phyloP scores from a whole-genome alignment of 2,329 filamentous ascomycete genomes.

The Emmonsiellopsis sp. region DNA sequence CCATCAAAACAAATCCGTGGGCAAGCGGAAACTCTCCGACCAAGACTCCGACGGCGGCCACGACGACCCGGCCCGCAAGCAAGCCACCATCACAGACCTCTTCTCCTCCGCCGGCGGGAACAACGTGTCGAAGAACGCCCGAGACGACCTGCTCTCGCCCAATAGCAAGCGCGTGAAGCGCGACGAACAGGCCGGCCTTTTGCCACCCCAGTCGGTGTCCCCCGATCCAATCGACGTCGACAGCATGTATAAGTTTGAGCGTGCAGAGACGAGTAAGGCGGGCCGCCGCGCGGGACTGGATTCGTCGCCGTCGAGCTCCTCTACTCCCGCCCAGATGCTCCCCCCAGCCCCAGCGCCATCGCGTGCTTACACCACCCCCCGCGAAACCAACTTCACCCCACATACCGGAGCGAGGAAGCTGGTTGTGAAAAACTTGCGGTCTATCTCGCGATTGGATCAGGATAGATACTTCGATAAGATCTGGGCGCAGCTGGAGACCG shows the following conservation, averaged over 20 bases:
- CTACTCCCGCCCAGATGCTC: background rate
- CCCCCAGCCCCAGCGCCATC: constrained; percentile 12
- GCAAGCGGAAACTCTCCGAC: constrained; percentile 29
- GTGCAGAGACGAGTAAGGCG: constrained; percentile 22
- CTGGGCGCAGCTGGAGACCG: constrained; percentile 63
- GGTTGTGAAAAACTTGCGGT: constrained; percentile 84
- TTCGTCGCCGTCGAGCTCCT: constrained; percentile 16
- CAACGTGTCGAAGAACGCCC: constrained; percentile 12
- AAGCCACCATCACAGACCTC: constrained; percentile 36
- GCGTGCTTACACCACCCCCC: constrained; percentile 21
- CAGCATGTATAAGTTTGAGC: constrained; percentile 47
- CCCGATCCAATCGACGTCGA: constrained; percentile 23
- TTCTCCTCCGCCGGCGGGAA: constrained; percentile 25
- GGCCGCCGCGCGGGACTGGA: constrained; percentile 24
- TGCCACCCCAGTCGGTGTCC: background rate
- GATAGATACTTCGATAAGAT: constrained; percentile 69
- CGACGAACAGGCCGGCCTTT: background rate
- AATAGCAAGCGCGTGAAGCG: constrained; percentile 29
- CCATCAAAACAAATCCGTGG: constrained; percentile 24
- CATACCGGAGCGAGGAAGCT: constrained; percentile 73
- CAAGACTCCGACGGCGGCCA: constrained; percentile 20
- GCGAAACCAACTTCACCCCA: constrained; percentile 53
- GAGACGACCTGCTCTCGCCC: constrained; percentile 20
- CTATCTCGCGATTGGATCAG: constrained; percentile 53
- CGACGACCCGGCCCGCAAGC: constrained; percentile 18